phyloP scores from a whole-genome alignment of 169 alveolate genomes.

The Cryptosporidium sp. region DNA sequence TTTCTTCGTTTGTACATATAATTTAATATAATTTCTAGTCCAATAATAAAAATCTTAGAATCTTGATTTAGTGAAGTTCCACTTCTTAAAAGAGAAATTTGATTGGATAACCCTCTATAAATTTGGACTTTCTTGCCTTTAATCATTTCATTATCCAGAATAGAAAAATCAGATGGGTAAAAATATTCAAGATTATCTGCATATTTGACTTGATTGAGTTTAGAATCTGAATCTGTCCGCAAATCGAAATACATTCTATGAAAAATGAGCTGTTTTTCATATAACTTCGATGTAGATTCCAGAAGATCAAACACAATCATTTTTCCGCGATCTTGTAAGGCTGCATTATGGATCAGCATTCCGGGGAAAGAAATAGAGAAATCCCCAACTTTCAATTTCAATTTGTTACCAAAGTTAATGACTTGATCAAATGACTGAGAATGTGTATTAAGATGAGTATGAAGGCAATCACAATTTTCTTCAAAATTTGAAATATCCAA shows the following conservation, averaged over 20 bases:
- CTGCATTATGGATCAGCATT: neutral
- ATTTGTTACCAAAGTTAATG: neutral
- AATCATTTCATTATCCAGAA: neutral
- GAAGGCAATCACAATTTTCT: neutral
- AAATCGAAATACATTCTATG: neutral
- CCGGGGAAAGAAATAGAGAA: neutral
- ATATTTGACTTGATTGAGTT: neutral
- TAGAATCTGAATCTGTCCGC: neutral
- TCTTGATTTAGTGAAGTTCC: neutral
- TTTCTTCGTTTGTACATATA: constrained; percentile 35
- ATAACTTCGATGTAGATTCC: neutral
- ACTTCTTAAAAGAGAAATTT: neutral
- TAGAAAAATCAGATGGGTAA: neutral
- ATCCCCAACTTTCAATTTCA: neutral
- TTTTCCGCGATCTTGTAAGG: neutral
- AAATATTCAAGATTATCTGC: neutral
- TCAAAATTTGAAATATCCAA: neutral
- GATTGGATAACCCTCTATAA: neutral
- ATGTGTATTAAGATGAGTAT: neutral
- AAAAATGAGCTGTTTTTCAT: neutral
- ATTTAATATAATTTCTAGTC: constrained; percentile 7
- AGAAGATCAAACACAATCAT: neutral
- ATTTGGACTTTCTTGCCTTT: neutral
- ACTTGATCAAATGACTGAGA: neutral
- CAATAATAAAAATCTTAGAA: constrained; percentile 20